Evolutionary conservation across 2,329 filamentous ascomycete genomes (phyloP).

Genomic region (Ascocoryne sarcoides): DNA sequence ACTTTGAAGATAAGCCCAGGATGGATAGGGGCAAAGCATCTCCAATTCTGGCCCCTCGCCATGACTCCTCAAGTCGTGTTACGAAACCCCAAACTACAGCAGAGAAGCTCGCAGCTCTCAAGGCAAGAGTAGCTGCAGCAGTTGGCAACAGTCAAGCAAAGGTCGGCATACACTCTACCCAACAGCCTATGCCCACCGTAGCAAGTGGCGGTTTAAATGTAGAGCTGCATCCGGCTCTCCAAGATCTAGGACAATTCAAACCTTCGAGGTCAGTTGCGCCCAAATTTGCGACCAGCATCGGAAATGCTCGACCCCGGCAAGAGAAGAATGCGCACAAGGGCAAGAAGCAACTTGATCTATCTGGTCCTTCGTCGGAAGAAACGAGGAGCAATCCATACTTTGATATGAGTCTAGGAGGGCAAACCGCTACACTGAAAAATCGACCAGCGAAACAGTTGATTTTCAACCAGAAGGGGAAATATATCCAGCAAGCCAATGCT

Average conservation of each 20-base stretch:
- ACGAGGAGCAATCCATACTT: conserved; percentile 72
- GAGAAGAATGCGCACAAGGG: conserved; percentile 34
- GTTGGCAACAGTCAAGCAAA: conserved; percentile 45
- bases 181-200: conserved; percentile 19
- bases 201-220: conserved; percentile 35
- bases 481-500: conserved; percentile 88
- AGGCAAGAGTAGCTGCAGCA: conserved; percentile 70
- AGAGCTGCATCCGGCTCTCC: conserved; percentile 56
- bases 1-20: no score
- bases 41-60: conserved; percentile 46
- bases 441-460: conserved; percentile 68
- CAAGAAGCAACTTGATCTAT: conserved; percentile 46
- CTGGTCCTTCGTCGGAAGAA: conserved; percentile 48
- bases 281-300: conserved; percentile 33
- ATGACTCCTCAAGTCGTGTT: conserved; percentile 45
- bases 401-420: conserved; percentile 57
- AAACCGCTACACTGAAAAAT: conserved; percentile 47
- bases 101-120: conserved; percentile 66
- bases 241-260: conserved; percentile 43
- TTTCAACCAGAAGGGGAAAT: conserved; percentile 96
- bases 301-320: conserved; percentile 31
- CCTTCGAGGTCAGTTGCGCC: conserved; percentile 31
- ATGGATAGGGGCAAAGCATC: conserved; percentile 45
- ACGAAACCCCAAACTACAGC: conserved; percentile 49
- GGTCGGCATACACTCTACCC: conserved; percentile 35